Conservation (phyloP, 768 basidiomycete species). For the Nidula microcarpa region DNA sequence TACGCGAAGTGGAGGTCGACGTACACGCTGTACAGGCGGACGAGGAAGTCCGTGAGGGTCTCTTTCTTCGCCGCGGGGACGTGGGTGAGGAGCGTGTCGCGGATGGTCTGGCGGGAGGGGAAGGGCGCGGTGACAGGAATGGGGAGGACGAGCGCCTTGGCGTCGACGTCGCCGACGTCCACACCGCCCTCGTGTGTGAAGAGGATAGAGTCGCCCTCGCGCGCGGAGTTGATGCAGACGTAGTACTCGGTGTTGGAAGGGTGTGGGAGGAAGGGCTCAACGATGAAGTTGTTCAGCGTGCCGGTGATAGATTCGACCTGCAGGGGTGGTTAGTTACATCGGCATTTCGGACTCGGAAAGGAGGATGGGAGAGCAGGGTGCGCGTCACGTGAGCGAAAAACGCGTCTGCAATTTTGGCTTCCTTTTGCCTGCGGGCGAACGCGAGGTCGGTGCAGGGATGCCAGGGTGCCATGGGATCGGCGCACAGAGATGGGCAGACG, state of each 20-base stretch:
- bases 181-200: constrained; percentile 99
- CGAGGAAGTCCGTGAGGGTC: constrained; percentile 91
- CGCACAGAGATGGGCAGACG: background rate
- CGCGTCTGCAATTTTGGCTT: background rate
- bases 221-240: constrained; percentile 94
- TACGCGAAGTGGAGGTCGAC: constrained; percentile 99
- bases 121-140: constrained; percentile 74
- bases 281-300: constrained; percentile 94
- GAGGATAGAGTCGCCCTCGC: constrained; percentile 93
- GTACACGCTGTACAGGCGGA: constrained; percentile 94
- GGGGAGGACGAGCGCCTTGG: constrained; percentile 89
- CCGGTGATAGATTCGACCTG: constrained; percentile 95
- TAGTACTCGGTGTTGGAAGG: constrained; percentile 94
- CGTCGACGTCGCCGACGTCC: constrained; percentile 97
- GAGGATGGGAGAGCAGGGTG: background rate
- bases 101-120: constrained; percentile 79
- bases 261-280: constrained; percentile 99
- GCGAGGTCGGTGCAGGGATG: background rate
- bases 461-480: background rate
- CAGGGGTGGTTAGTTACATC: background rate
- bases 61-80: constrained; percentile 87
- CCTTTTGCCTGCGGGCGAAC: background rate
- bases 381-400: background rate
- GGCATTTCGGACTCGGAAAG: background rate
- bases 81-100: constrained; percentile 71